Evolutionary conservation across 768 basidiomycete genomes (phyloP).

Genomic region (Tylopilus sp.): DNA sequence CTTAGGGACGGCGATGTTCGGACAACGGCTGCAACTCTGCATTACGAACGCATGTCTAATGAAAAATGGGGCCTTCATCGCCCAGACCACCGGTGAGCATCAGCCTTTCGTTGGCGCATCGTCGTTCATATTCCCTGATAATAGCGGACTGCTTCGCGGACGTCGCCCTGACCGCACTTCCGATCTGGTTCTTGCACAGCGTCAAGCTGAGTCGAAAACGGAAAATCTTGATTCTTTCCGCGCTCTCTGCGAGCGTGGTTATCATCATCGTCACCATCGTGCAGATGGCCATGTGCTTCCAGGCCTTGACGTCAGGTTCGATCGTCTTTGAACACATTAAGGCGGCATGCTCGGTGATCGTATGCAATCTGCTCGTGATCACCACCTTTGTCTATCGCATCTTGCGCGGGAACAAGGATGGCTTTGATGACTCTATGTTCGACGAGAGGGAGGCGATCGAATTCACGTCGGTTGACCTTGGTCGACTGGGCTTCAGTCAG

Average conservation of each 20-base stretch:
- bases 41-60: constrained; percentile 6
- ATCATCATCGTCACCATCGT: constrained; percentile 20
- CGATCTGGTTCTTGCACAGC: constrained; percentile 14
- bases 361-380: constrained; percentile 26
- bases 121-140: background rate
- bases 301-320: constrained; percentile 1
- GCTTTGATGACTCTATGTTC: background rate
- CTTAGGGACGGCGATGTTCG: constrained; percentile 4
- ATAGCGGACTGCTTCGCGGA: constrained; percentile 24
- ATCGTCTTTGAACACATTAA: constrained; percentile 25
- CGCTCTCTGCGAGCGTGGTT: constrained; percentile 21
- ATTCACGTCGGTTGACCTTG: constrained; percentile 15
- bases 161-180: constrained; percentile 18
- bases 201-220: constrained; percentile 14
- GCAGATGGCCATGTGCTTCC: constrained; percentile 8
- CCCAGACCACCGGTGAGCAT: constrained; percentile 22
- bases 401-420: background rate
- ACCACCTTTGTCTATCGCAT: constrained; percentile 18
- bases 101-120: background rate
- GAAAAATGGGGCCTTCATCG: background rate
- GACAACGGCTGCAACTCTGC: constrained; percentile 13
- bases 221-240: constrained; percentile 17
- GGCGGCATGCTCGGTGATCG: constrained; percentile 14
- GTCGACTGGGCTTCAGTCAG: background rate
- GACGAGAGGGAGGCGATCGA: background rate